Conservation (phyloP, 2,329 filamentous ascomycete genomes). For the Cladophialophora chaetospira region DNA sequence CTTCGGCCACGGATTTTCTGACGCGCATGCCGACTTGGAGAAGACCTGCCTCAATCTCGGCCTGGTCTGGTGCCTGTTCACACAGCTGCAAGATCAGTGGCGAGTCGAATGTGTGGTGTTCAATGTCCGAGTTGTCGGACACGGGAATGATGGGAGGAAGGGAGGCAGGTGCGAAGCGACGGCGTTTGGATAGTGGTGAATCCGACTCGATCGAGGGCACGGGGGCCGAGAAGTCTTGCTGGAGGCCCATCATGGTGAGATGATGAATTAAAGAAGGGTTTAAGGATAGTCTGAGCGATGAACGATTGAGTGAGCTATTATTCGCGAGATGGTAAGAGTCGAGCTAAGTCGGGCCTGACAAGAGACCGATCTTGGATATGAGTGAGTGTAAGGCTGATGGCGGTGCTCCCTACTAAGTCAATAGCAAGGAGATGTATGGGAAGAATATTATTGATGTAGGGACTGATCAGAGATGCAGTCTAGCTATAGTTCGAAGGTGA, state of each 20-base stretch:
- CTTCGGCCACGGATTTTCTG: slow-evolving; percentile 88
- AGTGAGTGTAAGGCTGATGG: neutral
- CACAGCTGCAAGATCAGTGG: slow-evolving; percentile 41
- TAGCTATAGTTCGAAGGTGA: neutral
- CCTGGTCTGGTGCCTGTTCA: slow-evolving; percentile 44
- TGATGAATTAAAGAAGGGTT: neutral
- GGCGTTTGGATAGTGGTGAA: slow-evolving; percentile 42
- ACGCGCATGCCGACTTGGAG: slow-evolving; percentile 91
- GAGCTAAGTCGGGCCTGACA: neutral
- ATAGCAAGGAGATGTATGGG: too few relatives aligned
- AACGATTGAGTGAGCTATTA: slow-evolving; percentile 1
- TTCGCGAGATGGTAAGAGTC: too few relatives aligned
- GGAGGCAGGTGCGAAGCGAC: slow-evolving; percentile 48
- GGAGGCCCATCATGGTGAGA: slow-evolving; percentile 23
- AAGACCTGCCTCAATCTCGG: slow-evolving; percentile 72
- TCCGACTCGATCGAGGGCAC: slow-evolving; percentile 16
- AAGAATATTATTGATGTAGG: too few relatives aligned
- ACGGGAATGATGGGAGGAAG: slow-evolving; percentile 31
- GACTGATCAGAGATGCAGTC: too few relatives aligned
- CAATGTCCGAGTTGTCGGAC: slow-evolving; percentile 29
- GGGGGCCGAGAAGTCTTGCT: slow-evolving; percentile 19
- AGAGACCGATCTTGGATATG: neutral
- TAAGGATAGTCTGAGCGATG: neutral
- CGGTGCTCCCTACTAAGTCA: slow-evolving; percentile 25
- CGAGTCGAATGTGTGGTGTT: slow-evolving; percentile 30